Base-by-base conservation (phyloP, 176 grass and related monocot genomes). In the Stipa capillata region DNA sequence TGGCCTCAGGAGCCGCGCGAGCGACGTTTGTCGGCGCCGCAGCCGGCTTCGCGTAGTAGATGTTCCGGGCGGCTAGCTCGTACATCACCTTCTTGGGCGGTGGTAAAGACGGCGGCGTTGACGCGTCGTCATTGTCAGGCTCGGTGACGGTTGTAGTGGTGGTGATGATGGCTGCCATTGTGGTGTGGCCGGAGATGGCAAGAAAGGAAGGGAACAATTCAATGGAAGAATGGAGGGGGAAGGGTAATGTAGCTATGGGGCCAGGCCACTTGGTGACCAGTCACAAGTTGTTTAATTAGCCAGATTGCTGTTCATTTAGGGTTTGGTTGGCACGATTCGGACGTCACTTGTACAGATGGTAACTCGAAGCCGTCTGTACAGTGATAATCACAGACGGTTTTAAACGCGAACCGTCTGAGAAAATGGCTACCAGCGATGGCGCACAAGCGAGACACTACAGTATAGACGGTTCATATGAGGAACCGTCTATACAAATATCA, bases 11-110 rank as follows among this genome's bases (percentile, higher is more conserved):
- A 94, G 45, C 45, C 59, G 81, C 18, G 59, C 47, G 7, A 88
- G 56, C 36, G 79, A 79, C 17, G 73, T 58, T n/a, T 4, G n/a
- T n/a, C 31, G 83, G 60, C 34, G 65, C 59, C 2, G 74, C 63
- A 21, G 69, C 61, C 13, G 92, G 87, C 80, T 92, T 98, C 4
- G 85, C 83, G 44, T 98, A 98, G 96, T 91, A 91, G 69, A 98
- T 94, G 42, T 83, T 92, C 66, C 90, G 53, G 1, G 96, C 96
- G 8, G 90, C 63, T 21, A 98, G 83, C 73, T 98, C 92, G 69
- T 93, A 93, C 16, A 53, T 70, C 20, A 67, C 79, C 54, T 79
- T 73, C 39, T 79, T 81, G 63, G 20, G 17, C 10, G 67, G 35
- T 0, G 82, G 83, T 2, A 75, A 71, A 17, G 72, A 16, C 32